These are phyloP conservation scores for Colletotrichum paranaense DNA, from an alignment of 2,329 filamentous ascomycete genomes.

Conservation along the genomic window DNA sequence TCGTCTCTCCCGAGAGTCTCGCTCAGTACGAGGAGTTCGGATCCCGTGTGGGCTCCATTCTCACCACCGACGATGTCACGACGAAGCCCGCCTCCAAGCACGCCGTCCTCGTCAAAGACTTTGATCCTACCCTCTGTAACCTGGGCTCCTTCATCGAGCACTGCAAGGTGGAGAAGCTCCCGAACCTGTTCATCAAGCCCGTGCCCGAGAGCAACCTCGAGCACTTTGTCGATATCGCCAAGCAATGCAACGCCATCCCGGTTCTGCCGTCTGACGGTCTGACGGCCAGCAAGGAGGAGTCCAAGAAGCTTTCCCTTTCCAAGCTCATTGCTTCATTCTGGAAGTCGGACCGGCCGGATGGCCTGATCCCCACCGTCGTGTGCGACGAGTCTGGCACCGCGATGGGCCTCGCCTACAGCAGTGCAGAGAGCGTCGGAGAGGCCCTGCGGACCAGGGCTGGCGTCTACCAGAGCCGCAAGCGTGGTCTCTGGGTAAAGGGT, in stretches of 20 bases:
- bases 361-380: constrained; percentile 89
- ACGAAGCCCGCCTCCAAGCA: constrained; percentile 53
- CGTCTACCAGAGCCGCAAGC: constrained; percentile 96
- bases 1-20: constrained; percentile 80
- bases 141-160: constrained; percentile 57
- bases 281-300: constrained; percentile 74
- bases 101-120: constrained; percentile 63
- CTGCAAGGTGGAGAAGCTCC: constrained; percentile 57
- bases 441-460: constrained; percentile 82
- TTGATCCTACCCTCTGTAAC: constrained; percentile 57
- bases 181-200: constrained; percentile 63
- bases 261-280: constrained; percentile 79
- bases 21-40: constrained; percentile 66
- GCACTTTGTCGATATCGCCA: constrained; percentile 58
- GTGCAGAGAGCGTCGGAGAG: constrained; percentile 87
- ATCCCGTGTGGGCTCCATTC: constrained; percentile 64
- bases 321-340: constrained; percentile 80
- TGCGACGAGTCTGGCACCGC: constrained; percentile 88
- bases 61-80: constrained; percentile 58
- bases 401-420: constrained; percentile 94
- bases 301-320: constrained; percentile 72
- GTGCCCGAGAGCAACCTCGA: constrained; percentile 57
- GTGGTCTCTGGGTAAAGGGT: constrained; percentile 96
- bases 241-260: constrained; percentile 70
- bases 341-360: constrained; percentile 84